phyloP scores from a whole-genome alignment of 2,329 filamentous ascomycete genomes.

The Stachybotrys elegans region DNA sequence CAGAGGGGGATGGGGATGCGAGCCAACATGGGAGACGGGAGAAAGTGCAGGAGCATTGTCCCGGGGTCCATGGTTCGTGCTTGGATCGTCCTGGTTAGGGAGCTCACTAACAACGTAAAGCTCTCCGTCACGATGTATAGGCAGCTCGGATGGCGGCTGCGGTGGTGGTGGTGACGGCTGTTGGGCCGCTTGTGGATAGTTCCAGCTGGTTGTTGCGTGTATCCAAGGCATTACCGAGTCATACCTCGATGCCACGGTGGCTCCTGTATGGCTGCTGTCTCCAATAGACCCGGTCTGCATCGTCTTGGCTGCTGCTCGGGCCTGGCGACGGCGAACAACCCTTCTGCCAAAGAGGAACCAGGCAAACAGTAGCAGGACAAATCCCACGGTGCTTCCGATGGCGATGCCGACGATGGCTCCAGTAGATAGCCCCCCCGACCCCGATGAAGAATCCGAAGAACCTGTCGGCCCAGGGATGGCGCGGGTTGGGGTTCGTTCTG shows the following conservation, averaged over 20 bases:
- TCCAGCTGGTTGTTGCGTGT: neutral
- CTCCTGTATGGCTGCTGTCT: neutral
- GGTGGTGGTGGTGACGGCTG: neutral
- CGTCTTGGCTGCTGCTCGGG: neutral
- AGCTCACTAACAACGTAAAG: too few species aligned
- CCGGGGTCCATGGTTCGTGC: too few species aligned
- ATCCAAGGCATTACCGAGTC: neutral
- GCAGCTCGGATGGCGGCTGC: neutral
- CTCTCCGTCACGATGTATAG: too few species aligned
- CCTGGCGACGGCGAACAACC: constrained; percentile 3
- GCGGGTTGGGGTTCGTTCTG: constrained; percentile 3
- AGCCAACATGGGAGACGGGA: too few species aligned
- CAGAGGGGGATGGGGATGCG: too few species aligned
- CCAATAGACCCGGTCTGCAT: constrained; percentile 1
- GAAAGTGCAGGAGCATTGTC: too few species aligned
- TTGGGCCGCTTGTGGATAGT: neutral
- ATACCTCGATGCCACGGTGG: neutral
- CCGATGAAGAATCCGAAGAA: neutral
- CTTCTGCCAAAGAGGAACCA: constrained; percentile 5
- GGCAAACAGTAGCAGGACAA: constrained; percentile 16
- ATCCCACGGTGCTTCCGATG: constrained; percentile 22
- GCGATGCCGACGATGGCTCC: constrained; percentile 37
- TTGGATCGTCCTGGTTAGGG: too few species aligned
- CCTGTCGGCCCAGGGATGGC: neutral
- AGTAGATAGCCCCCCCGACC: constrained; percentile 9